These are phyloP conservation scores for Trypanosoma theileri DNA, from an alignment of 208 protist genomes.

Conservation along the genomic window DNA sequence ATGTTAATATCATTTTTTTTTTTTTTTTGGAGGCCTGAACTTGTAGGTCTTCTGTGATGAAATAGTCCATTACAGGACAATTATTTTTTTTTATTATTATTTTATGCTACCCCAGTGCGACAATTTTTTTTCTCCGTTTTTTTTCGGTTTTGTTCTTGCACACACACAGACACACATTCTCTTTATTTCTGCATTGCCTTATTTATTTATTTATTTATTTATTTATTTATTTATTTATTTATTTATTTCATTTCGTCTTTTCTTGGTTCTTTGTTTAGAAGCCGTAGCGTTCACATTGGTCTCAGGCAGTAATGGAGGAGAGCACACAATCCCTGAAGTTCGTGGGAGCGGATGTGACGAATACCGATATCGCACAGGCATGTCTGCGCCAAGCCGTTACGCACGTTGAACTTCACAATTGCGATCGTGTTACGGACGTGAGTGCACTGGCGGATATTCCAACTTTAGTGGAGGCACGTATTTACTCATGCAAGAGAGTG, in stretches of 20 bases:
- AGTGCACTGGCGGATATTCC: slow-evolving; percentile 12
- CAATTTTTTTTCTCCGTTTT: background rate
- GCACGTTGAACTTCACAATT: slow-evolving; percentile 14
- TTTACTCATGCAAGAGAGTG: slow-evolving; percentile 15
- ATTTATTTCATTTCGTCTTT: background rate
- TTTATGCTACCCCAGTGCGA: background rate
- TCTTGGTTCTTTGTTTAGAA: background rate
- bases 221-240: slow-evolving; percentile 12
- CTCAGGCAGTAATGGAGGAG: background rate
- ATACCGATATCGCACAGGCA: background rate
- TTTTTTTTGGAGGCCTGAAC: too few species aligned
- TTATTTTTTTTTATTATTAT: background rate
- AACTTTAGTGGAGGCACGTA: slow-evolving; percentile 17
- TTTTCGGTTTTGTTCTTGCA: background rate
- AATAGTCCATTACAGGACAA: too few species aligned
- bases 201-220: slow-evolving; percentile 11
- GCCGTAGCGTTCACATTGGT: too few species aligned
- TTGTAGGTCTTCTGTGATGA: too few species aligned
- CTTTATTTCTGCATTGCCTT: background rate
- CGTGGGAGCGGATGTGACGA: slow-evolving; percentile 12
- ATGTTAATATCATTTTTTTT: too few species aligned
- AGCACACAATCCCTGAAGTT: slow-evolving; percentile 3
- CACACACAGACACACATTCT: background rate
- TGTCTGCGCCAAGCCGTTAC: background rate
- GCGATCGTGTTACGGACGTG: slow-evolving; percentile 22